These are phyloP conservation scores for Strigomonas culicis DNA, from an alignment of 208 protist genomes.

Conservation along the genomic window DNA sequence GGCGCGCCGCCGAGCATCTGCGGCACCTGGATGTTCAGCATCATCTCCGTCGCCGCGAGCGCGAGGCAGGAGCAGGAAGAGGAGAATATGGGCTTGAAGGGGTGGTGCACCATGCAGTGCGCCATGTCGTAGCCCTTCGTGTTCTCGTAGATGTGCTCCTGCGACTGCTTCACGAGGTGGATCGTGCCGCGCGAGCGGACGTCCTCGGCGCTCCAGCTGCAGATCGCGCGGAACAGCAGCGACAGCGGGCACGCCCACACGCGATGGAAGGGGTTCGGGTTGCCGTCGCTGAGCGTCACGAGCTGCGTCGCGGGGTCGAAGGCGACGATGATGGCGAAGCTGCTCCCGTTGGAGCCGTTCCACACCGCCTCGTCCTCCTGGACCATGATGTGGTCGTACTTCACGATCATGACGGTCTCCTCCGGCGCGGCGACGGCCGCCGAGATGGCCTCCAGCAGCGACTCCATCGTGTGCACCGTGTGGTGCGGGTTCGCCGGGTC, in stretches of 20 bases:
- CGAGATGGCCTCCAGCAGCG: constrained; percentile 48
- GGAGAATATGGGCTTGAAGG: constrained; percentile 86
- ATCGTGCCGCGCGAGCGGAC: constrained; percentile 70
- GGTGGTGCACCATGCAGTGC: constrained; percentile 82
- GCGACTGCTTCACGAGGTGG: constrained; percentile 38
- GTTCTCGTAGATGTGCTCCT: constrained; percentile 60
- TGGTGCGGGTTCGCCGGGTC: constrained; percentile 21
- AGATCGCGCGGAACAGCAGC: constrained; percentile 58
- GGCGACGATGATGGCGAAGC: constrained; percentile 75
- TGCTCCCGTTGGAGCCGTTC: constrained; percentile 72
- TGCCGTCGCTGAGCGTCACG: constrained; percentile 67
- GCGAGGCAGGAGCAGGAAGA: constrained; percentile 69
- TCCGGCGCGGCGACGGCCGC: constrained; percentile 36
- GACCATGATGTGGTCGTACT: constrained; percentile 64
- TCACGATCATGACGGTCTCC: constrained; percentile 65
- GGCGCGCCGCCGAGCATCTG: constrained; percentile 40
- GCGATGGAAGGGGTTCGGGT: constrained; percentile 73
- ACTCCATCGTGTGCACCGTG: constrained; percentile 35
- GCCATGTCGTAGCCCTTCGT: constrained; percentile 80
- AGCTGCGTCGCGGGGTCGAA: constrained; percentile 51
- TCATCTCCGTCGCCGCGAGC: constrained; percentile 87
- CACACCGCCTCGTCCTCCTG: constrained; percentile 43
- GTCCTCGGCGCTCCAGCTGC: constrained; percentile 45
- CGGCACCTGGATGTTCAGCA: constrained; percentile 43
- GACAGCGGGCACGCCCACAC: constrained; percentile 57